A percentile compares a stretch with the other conserved stretches of the same genome.
Conservation (phyloP, 2,329 filamentous ascomycete species). For the Xylariales sp. region DNA sequence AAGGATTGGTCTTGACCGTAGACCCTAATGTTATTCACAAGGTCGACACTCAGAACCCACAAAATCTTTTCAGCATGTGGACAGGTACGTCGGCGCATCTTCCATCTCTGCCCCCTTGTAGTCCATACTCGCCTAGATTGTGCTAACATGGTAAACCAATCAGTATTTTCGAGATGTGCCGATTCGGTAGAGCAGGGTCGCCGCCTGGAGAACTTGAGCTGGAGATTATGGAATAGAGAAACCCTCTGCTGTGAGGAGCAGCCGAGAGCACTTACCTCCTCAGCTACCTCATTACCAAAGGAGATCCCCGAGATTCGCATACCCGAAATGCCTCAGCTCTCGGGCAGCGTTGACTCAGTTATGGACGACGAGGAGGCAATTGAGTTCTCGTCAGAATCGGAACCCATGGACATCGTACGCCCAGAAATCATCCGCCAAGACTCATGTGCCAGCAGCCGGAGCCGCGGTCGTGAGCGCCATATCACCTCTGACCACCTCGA, state of each 20-base stretch:
- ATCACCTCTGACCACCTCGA: conserved; percentile 90
- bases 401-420: conserved; percentile 54
- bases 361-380: conserved; percentile 63
- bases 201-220: conserved; percentile 90
- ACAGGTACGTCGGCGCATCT: conserved; percentile 63
- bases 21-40: conserved; percentile 90
- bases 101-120: neutral
- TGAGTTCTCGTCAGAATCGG: conserved; percentile 51
- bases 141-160: too few species aligned
- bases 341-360: conserved; percentile 68
- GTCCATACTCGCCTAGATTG: neutral
- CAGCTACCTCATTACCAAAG: conserved; percentile 40
- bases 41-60: conserved; percentile 87
- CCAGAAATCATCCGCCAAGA: conserved; percentile 69
- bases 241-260: conserved; percentile 78
- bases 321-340: conserved; percentile 65
- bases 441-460: conserved; percentile 65
- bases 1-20: conserved; percentile 83
- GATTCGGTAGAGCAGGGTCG: conserved; percentile 91
- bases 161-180: conserved; percentile 92
- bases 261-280: conserved; percentile 38
- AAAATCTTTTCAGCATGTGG: conserved; percentile 96
- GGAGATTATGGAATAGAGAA: conserved; percentile 92
- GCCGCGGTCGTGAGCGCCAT: conserved; percentile 74
- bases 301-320: conserved; percentile 42